phyloP scores from a whole-genome alignment of 169 alveolate species.

The Theileria equi region DNA sequence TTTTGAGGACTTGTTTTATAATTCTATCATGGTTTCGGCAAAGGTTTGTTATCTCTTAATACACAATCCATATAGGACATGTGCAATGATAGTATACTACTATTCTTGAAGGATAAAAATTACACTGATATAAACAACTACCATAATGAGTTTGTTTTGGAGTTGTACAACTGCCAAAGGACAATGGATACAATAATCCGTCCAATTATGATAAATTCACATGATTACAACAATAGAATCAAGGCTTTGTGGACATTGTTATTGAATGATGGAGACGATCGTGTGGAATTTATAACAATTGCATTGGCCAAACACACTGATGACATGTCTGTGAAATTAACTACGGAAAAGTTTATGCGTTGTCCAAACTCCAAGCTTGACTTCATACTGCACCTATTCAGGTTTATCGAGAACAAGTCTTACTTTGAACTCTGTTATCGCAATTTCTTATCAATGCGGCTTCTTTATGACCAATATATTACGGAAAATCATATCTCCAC shows the following conservation, averaged over 20 bases:
- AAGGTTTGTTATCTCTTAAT: slow-evolving; percentile 29
- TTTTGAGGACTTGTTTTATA: slow-evolving; percentile 1
- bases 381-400: slow-evolving; percentile 44
- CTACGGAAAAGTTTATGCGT: background rate
- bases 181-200: background rate
- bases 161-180: background rate
- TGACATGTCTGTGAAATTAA: background rate
- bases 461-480: slow-evolving; percentile 30
- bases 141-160: background rate
- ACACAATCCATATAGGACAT: background rate
- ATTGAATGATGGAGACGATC: background rate
- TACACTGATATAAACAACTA: background rate
- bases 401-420: slow-evolving; percentile 20
- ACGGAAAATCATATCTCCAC: slow-evolving; percentile 8
- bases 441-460: slow-evolving; percentile 12
- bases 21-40: slow-evolving; percentile 30
- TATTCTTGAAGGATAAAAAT: background rate
- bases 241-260: slow-evolving; percentile 9
- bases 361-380: slow-evolving; percentile 3
- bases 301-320: slow-evolving; percentile 26
- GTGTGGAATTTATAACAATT: background rate
- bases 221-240: background rate
- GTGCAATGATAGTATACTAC: background rate
- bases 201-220: slow-evolving; percentile 3
- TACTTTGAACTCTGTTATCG: slow-evolving; percentile 19